Evolutionary conservation across 805 yeast species (phyloP), one percentile per base, ranked within the genome.

Genomic region (Yarrowia sp.): DNA sequence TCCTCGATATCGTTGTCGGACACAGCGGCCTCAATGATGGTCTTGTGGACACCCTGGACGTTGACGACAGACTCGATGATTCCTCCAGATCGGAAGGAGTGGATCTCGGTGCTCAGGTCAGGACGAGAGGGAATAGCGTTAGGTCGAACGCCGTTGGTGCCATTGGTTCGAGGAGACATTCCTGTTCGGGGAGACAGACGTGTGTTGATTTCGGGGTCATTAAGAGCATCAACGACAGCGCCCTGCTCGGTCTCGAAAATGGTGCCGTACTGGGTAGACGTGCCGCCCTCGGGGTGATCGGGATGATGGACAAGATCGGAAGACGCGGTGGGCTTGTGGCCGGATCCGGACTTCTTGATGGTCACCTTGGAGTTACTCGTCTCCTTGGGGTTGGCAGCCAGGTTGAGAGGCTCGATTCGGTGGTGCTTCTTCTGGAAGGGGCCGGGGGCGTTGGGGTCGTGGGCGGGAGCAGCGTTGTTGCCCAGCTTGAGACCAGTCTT

Each of bases 51-150:
- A 61, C 97, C 97, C 70, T 86, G 85, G 25, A 87, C 87, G 56
- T 86, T 87, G n/a, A 90, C 84, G 16, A 90, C 86, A 39, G 88
- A 84, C 74, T 90, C 97, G 61, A 88, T 81, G 61, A 90, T 85
- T 8, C 93, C 86, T 16, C 85, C 85, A 10, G 85, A 67, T 21
- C 71, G 65, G 42, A 62, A 66, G 32, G 68, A 68, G 65, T 69
- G 75, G 49, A 68, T 60, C 31, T 71, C 72, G 4, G 68, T 59
- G 33, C 49, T n/a, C 55, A 32, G 29, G 32, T 27, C 32, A 46
- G 63, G 41, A 22, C 66, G 27, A 14, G 62, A 24, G 44, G 49
- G 55, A n/a, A 31, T 47, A 19, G 36, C 36, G 14, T 21, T 32
- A 18, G 64, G 62, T 4, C 63, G 62, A 13, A 47, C 29, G 56